Base-by-base conservation (phyloP, 2,329 filamentous ascomycete genomes). In the Dothidotthia symphoricarpi region DNA sequence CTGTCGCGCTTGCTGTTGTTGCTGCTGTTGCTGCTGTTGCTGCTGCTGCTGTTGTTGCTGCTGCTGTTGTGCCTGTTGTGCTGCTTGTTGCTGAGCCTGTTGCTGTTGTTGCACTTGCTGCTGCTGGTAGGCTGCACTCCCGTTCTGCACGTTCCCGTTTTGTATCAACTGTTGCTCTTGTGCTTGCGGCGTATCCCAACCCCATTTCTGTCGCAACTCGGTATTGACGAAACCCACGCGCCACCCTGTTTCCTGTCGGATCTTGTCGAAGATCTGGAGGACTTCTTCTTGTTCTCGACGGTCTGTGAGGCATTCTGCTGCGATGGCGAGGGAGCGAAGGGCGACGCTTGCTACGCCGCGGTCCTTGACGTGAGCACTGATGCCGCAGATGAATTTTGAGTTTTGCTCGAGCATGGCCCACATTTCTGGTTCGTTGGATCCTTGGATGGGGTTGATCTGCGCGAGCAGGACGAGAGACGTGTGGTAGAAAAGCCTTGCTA, bases 401-500 rank as follows among this genome's bases (percentile, higher is more conserved):
- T 96, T 88, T 45, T 81, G 79, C 32, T 83, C 74, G 53, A 86
- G 82, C 57, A 86, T 76, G 4, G 77, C 73, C 31, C 77, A 78
- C 79, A 91, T 87, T 43, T 88, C 83, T 3, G 80, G 72, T 2
- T 75, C 74, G 25, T 80, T 75, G 6, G 76, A 70, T 9, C 78
- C 72, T 25, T 82, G 75, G 34, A 85, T 64, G 0, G 90, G 90
- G 61, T 95, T 85, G 15, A 83, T 83, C 51, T 91, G 86, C 3
- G 86, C 81, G 4, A 96, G 76, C 24, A 96, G 70, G 47, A 86
- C 85, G 69, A 91, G 84, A 15, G 86, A 83, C 0, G 87, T 93
- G 61, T 96, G 90, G 61, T 94, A 96, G 63, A 95, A 89, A 7
- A 96, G 74, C 31, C 88, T 81, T 3, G 86, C 88, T 16, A 95